phyloP scores from a whole-genome alignment of 257 asterid species.

The Echium plantagineum region DNA sequence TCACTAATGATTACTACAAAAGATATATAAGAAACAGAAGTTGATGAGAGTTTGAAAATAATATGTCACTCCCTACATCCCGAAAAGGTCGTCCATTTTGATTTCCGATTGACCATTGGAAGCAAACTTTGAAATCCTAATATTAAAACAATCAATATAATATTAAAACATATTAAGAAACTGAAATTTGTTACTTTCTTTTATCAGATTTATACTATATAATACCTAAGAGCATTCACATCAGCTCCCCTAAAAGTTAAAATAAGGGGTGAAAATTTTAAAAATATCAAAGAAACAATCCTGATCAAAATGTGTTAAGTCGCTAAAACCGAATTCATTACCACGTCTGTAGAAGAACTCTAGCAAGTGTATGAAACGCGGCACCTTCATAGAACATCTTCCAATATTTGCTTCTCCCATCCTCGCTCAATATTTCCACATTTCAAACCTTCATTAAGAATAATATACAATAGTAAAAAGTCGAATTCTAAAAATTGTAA shows the following conservation, averaged over 20 bases:
- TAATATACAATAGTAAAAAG: not conserved
- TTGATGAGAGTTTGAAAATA: not conserved
- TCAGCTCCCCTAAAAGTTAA: no score
- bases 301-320: not conserved
- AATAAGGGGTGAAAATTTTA: no score
- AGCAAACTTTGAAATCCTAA: no score
- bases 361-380: slow-evolving; percentile 52
- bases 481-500: slow-evolving; percentile 12
- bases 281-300: no score
- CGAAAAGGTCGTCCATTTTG: not conserved
- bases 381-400: slow-evolving; percentile 57
- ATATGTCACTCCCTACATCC: no score
- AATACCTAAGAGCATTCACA: no score
- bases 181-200: no score
- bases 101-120: not conserved
- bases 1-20: slow-evolving; percentile 47
- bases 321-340: slow-evolving; percentile 7
- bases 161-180: no score
- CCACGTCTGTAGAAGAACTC: slow-evolving; percentile 66
- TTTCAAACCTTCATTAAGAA: slow-evolving; percentile 15
- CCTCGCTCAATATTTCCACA: slow-evolving; percentile 27
- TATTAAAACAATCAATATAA: no score
- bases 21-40: not conserved
- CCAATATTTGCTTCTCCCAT: slow-evolving; percentile 52
- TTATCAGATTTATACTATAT: no score